Evolutionary conservation across 2,329 filamentous ascomycete species (phyloP).

Genomic region (Pleoardoris graminearum): DNA sequence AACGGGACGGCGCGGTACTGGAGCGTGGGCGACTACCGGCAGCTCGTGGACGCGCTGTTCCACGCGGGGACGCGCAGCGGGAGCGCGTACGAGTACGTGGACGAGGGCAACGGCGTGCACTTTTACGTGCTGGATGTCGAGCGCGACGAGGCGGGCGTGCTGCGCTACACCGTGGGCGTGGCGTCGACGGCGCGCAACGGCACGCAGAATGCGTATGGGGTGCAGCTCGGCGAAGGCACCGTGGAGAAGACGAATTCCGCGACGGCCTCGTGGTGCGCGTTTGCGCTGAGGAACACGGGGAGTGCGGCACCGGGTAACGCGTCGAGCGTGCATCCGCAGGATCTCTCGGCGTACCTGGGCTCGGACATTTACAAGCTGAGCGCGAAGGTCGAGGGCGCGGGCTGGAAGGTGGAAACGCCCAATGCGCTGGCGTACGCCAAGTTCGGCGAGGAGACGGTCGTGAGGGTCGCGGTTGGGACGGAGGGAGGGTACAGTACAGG

Average conservation of each 20-base stretch:
- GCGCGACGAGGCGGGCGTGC: constrained; percentile 48
- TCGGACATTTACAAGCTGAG: constrained; percentile 56
- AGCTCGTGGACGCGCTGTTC: constrained; percentile 59
- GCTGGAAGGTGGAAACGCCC: constrained; percentile 53
- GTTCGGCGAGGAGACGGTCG: constrained; percentile 47
- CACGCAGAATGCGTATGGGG: constrained; percentile 39
- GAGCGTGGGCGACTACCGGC: constrained; percentile 58
- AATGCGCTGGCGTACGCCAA: constrained; percentile 47
- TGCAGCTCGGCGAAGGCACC: constrained; percentile 46
- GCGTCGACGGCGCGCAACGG: constrained; percentile 47
- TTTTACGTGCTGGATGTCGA: constrained; percentile 54
- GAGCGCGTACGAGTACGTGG: constrained; percentile 55
- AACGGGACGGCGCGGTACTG: constrained; percentile 54
- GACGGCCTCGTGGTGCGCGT: constrained; percentile 48
- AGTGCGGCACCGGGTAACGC: constrained; percentile 18
- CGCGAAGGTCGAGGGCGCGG: constrained; percentile 49
- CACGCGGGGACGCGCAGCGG: constrained; percentile 58
- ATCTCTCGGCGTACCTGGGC: constrained; percentile 47
- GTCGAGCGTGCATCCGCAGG: constrained; percentile 32
- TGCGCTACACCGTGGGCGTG: constrained; percentile 56
- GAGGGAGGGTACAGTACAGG: constrained; percentile 30
- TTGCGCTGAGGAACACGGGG: constrained; percentile 55
- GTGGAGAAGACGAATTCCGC: constrained; percentile 24
- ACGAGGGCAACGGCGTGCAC: constrained; percentile 54
- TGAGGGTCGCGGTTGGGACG: constrained; percentile 49